Evolutionary conservation across 345 rosid genomes (phyloP).

Genomic region (Gossypium sturtianum): DNA sequence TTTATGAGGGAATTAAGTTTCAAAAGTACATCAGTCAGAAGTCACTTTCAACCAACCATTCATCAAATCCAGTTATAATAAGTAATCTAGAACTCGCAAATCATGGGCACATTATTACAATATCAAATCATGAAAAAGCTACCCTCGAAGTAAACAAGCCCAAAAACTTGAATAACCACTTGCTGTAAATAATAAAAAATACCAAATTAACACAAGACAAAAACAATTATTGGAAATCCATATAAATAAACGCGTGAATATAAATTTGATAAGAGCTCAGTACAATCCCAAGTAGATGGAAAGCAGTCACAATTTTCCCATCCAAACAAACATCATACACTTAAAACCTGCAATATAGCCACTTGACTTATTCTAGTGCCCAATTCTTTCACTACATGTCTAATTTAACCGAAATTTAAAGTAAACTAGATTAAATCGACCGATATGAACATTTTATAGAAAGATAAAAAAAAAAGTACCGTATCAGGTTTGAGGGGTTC

Average conservation of each 20-base stretch:
- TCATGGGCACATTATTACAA: neutral
- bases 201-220: neutral
- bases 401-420: conserved; percentile 9
- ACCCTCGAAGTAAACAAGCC: neutral
- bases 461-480: conserved; percentile 27
- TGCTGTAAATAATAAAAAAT: neutral
- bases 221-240: neutral
- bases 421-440: neutral
- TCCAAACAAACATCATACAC: neutral
- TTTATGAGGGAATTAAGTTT: neutral
- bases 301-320: neutral
- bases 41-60: neutral
- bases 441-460: neutral
- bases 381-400: neutral
- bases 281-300: neutral
- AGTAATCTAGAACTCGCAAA: neutral
- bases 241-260: neutral
- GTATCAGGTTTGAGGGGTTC: conserved; percentile 75
- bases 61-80: neutral
- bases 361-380: neutral
- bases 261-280: neutral
- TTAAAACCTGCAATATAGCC: neutral
- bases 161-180: neutral
- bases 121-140: neutral
- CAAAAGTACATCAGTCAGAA: neutral